Evolutionary conservation across 345 rosid species (phyloP).

Genomic region (Pugionium cornutum): DNA sequence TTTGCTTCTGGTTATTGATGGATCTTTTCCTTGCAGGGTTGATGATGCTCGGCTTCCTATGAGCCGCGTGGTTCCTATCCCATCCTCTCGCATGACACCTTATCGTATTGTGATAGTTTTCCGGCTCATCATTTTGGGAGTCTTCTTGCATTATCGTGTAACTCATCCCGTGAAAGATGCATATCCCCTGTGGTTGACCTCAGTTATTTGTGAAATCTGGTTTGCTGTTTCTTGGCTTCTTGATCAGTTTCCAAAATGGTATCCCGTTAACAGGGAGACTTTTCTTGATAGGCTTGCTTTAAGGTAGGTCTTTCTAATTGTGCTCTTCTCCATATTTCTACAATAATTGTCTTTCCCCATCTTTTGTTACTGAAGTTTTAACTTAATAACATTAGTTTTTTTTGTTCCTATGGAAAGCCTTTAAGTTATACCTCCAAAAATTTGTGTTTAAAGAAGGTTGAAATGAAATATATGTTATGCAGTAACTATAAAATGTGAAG

Average conservation of each 20-base stretch:
- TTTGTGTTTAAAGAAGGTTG: too few relatives aligned
- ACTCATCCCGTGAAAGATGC: constrained; percentile 93
- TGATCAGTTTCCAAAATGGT: constrained; percentile 99
- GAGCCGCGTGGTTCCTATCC: constrained; percentile 78
- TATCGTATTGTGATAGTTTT: constrained; percentile 73
- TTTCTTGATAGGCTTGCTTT: constrained; percentile 86
- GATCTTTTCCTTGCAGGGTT: constrained; percentile 56
- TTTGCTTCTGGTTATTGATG: constrained; percentile 47
- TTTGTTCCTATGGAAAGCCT: constrained; percentile 35
- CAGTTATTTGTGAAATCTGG: constrained; percentile 98
- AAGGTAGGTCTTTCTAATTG: constrained; percentile 50
- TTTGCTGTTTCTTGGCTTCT: constrained; percentile 98
- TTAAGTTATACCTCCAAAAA: neutral
- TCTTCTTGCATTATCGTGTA: constrained; percentile 83
- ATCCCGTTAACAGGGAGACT: constrained; percentile 88
- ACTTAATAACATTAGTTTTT: constrained; percentile 24
- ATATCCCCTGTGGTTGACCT: constrained; percentile 81
- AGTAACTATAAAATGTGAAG: neutral
- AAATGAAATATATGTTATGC: neutral
- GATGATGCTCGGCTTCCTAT: constrained; percentile 84
- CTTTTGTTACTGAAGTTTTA: constrained; percentile 42
- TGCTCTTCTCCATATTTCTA: neutral
- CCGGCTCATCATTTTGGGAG: constrained; percentile 88
- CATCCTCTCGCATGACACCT: constrained; percentile 76
- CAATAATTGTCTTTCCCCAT: constrained; percentile 63